Conservation (phyloP, 139 green algal genomes). For the Picocystis salinarum region DNA sequence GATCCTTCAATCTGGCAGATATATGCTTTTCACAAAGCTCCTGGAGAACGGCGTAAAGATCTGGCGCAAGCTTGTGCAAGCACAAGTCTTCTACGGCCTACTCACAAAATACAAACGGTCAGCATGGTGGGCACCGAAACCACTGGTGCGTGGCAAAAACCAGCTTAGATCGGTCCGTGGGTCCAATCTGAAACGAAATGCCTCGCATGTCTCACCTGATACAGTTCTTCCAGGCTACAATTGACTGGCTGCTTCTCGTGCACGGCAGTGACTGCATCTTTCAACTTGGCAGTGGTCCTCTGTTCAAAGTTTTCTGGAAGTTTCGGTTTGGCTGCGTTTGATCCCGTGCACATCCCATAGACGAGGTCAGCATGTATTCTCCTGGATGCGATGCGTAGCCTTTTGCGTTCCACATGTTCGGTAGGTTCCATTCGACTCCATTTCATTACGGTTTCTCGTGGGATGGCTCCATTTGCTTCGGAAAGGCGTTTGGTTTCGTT, state of each 20-base stretch:
- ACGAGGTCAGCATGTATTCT: too few relatives aligned
- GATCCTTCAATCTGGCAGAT: slow-evolving; percentile 14
- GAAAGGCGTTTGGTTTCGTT: too few relatives aligned
- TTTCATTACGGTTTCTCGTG: too few relatives aligned
- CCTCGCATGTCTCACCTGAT: slow-evolving; percentile 27
- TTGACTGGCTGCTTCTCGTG: slow-evolving; percentile 49
- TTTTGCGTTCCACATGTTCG: too few relatives aligned
- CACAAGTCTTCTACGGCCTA: slow-evolving; percentile 88
- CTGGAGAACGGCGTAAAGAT: slow-evolving; percentile 57
- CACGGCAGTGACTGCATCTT: slow-evolving; percentile 58
- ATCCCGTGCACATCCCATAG: too few relatives aligned
- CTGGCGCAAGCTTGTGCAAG: slow-evolving; percentile 65
- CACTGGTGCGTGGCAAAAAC: not conserved
- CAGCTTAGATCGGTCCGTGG: too few relatives aligned
- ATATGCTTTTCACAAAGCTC: slow-evolving; percentile 56
- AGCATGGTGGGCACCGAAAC: not conserved
- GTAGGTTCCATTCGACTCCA: too few relatives aligned
- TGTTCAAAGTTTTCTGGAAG: slow-evolving; percentile 75
- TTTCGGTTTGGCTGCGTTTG: slow-evolving; percentile 58
- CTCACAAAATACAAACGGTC: not conserved
- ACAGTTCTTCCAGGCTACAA: slow-evolving; percentile 77
- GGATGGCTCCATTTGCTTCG: too few relatives aligned
- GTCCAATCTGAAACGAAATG: too few relatives aligned
- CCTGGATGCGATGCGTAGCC: too few relatives aligned
- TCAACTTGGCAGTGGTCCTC: slow-evolving; percentile 62